Evolutionary conservation across 371 early-diverging fungal species (phyloP).

Genomic region (Mucor piriformis): DNA sequence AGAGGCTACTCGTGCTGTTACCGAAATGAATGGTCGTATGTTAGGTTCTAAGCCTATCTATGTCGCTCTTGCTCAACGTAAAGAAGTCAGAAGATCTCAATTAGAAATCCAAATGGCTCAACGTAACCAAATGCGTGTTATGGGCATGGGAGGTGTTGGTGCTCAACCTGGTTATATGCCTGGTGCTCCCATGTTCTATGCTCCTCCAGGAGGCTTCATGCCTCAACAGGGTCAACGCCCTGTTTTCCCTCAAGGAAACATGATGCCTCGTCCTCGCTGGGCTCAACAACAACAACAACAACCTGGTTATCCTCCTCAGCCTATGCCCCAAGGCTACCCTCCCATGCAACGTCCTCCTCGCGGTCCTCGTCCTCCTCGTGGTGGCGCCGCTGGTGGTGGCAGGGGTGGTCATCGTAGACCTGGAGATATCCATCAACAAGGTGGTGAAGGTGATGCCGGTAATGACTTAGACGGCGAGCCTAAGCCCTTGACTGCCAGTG

Average conservation of each 20-base stretch:
- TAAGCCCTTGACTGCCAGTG: slow-evolving; percentile 59
- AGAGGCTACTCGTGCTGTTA: slow-evolving; percentile 77
- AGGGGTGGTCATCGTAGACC: slow-evolving; percentile 11
- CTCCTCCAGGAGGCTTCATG: slow-evolving; percentile 63
- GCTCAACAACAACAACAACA: slow-evolving; percentile 47
- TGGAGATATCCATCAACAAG: slow-evolving; percentile 6
- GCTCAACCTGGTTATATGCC: slow-evolving; percentile 37
- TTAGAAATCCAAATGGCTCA: slow-evolving; percentile 84
- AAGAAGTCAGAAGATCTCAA: slow-evolving; percentile 81
- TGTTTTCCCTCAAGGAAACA: slow-evolving; percentile 56
- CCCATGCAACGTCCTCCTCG: slow-evolving; percentile 34
- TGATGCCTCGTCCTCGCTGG: slow-evolving; percentile 61
- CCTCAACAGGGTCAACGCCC: slow-evolving; percentile 60
- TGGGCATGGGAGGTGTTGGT: slow-evolving; percentile 28
- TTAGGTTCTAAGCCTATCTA: slow-evolving; percentile 86
- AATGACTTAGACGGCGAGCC: slow-evolving; percentile 22
- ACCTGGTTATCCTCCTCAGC: slow-evolving; percentile 17
- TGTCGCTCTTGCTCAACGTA: slow-evolving; percentile 91
- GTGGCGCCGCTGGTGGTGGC: slow-evolving; percentile 19
- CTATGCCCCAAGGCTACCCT: slow-evolving; percentile 20
- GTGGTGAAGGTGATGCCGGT: slow-evolving; percentile 5
- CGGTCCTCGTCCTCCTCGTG: slow-evolving; percentile 35
- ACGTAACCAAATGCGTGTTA: slow-evolving; percentile 64
- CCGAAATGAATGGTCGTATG: slow-evolving; percentile 83
- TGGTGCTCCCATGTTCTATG: slow-evolving; percentile 50